Conservation (phyloP, 2,329 filamentous ascomycete genomes). For the Phialemoniopsis sp. region DNA sequence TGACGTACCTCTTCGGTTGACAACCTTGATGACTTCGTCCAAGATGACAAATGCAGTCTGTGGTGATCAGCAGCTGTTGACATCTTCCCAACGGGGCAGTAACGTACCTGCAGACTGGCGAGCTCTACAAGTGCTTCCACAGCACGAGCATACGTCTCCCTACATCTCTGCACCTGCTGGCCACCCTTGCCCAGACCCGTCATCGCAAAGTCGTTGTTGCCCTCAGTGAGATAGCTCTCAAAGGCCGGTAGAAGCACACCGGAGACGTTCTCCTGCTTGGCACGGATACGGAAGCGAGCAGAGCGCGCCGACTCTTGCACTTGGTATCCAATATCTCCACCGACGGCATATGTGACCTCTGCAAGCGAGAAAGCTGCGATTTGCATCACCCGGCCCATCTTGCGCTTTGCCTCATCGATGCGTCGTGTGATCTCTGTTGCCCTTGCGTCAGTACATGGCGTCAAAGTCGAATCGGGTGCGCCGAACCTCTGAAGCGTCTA, state of each 20-base stretch:
- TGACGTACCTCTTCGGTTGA: slow-evolving; percentile 82
- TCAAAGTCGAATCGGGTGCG: slow-evolving; percentile 6
- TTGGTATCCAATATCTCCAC: slow-evolving; percentile 93
- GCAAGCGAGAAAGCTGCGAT: slow-evolving; percentile 96
- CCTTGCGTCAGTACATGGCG: not conserved
- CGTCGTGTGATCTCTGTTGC: slow-evolving; percentile 82
- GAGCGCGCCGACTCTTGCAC: slow-evolving; percentile 94
- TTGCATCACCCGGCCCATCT: slow-evolving; percentile 99
- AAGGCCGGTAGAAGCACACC: slow-evolving; percentile 93
- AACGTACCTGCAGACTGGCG: slow-evolving; percentile 73
- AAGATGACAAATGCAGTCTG: slow-evolving; percentile 94
- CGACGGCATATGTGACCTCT: slow-evolving; percentile 95
- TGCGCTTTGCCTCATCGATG: slow-evolving; percentile 98
- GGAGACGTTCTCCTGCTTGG: slow-evolving; percentile 97
- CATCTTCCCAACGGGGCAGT: not conserved
- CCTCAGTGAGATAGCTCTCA: slow-evolving; percentile 84
- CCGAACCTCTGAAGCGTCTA: slow-evolving; percentile 82
- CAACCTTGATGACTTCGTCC: slow-evolving; percentile 98
- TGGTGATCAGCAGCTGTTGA: no score
- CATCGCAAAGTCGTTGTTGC: slow-evolving; percentile 91
- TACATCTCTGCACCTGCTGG: slow-evolving; percentile 90
- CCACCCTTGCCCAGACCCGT: slow-evolving; percentile 95
- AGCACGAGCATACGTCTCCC: slow-evolving; percentile 92
- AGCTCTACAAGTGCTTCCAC: slow-evolving; percentile 95
- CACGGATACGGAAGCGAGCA: slow-evolving; percentile 86